Percentiles rank a stretch among this genome's conserved stretches.
These are phyloP conservation scores for Pyrus hybrid DNA, from an alignment of 331 rosid genomes.

Conservation along the genomic window DNA sequence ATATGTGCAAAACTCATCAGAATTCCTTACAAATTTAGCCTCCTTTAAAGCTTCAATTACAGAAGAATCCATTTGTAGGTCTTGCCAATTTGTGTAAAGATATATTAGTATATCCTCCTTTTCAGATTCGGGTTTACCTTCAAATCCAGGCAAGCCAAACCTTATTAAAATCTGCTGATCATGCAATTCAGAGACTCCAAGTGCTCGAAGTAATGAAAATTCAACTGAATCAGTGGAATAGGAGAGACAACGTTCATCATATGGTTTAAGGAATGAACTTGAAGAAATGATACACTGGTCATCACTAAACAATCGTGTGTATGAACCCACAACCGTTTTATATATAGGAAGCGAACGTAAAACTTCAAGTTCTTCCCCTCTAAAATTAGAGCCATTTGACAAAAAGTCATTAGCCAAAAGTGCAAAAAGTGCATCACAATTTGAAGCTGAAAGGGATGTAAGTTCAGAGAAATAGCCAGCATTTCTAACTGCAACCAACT, in stretches of 20 bases:
- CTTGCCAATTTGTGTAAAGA: conserved; percentile 78
- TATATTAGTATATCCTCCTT: conserved; percentile 72
- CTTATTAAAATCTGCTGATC: conserved; percentile 80
- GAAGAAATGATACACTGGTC: conserved; percentile 86
- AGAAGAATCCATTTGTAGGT: conserved; percentile 65
- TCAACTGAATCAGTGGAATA: conserved; percentile 62
- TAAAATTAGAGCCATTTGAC: conserved; percentile 40
- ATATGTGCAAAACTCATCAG: conserved; percentile 80
- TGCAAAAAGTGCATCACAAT: conserved; percentile 68
- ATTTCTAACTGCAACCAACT: conserved; percentile 75
- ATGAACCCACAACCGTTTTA: conserved; percentile 84
- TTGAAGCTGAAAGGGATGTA: conserved; percentile 49
- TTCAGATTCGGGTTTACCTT: conserved; percentile 56
- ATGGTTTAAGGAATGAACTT: conserved; percentile 72
- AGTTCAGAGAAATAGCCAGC: conserved; percentile 84
- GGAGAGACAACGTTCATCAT: conserved; percentile 71
- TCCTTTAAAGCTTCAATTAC: conserved; percentile 69
- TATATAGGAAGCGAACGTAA: conserved; percentile 79
- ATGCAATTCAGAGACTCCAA: conserved; percentile 68
- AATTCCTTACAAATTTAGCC: conserved; percentile 75
- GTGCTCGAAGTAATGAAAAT: conserved; percentile 72
- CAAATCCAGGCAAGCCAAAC: conserved; percentile 89
- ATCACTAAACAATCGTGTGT: conserved; percentile 54
- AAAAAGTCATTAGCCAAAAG: conserved; percentile 64
- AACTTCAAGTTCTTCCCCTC: conserved; percentile 67